Percentiles rank a stretch among this genome's conserved stretches.
phyloP scores from a whole-genome alignment of 2,329 filamentous ascomycete species.

The Colletotrichum camelliae region DNA sequence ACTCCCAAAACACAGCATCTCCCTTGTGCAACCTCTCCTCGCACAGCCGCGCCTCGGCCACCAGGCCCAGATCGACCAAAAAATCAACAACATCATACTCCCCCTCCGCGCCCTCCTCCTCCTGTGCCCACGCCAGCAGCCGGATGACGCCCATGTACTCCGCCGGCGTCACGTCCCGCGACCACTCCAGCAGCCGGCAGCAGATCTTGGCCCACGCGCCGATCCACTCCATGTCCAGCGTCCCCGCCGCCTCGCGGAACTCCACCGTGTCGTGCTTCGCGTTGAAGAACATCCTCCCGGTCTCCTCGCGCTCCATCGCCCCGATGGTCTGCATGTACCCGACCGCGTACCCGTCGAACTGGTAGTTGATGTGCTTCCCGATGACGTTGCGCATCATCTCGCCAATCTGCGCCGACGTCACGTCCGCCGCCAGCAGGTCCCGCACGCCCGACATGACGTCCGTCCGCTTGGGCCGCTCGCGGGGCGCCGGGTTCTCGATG shows the following conservation, averaged over 20 bases:
- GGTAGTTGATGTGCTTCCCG: conserved; percentile 16
- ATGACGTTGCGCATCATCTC: not conserved
- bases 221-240: conserved; percentile 39
- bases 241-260: conserved; percentile 40
- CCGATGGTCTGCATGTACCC: not conserved
- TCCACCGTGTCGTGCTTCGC: conserved; percentile 33
- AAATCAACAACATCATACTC: conserved; percentile 41
- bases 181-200: conserved; percentile 32
- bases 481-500: not conserved
- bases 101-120: conserved; percentile 20
- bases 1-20: conserved; percentile 30
- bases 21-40: conserved; percentile 27
- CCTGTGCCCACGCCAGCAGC: conserved; percentile 24
- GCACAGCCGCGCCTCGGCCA: conserved; percentile 32
- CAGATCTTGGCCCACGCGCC: conserved; percentile 38
- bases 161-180: conserved; percentile 31
- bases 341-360: conserved; percentile 9
- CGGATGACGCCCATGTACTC: conserved; percentile 31
- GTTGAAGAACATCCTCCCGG: not conserved
- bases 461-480: not conserved
- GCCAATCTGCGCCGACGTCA: conserved; percentile 8
- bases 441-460: conserved; percentile 23
- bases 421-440: conserved; percentile 13
- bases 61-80: conserved; percentile 37
- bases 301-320: not conserved